These are phyloP conservation scores for Ziziphus jujuba DNA, from an alignment of 306 rosid genomes.

Conservation along the genomic window DNA sequence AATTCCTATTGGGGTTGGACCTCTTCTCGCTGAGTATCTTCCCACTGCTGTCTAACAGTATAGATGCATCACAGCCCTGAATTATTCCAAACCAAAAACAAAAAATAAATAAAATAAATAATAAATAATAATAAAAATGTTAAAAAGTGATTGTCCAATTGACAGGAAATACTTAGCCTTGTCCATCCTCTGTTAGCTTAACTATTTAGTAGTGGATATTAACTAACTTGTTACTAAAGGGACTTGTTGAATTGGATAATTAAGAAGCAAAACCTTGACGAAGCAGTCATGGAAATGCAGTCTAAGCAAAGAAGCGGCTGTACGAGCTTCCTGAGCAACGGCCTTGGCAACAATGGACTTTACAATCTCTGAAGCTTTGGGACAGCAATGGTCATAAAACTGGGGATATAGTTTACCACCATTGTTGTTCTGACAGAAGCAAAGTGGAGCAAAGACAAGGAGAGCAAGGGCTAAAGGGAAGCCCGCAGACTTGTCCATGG, in stretches of 20 bases:
- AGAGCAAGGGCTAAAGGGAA: slow-evolving; percentile 51
- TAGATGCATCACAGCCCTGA: slow-evolving; percentile 93
- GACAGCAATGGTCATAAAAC: slow-evolving; percentile 72
- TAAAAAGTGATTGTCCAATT: too few relatives aligned
- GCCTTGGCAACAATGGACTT: slow-evolving; percentile 65
- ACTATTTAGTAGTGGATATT: too few relatives aligned
- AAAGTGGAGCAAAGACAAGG: slow-evolving; percentile 55
- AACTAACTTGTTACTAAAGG: too few relatives aligned
- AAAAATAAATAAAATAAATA: not conserved
- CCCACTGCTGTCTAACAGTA: slow-evolving; percentile 68
- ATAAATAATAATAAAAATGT: not conserved
- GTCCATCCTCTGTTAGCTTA: too few relatives aligned
- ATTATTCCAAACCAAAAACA: slow-evolving; percentile 1
- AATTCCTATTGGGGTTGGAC: slow-evolving; percentile 73
- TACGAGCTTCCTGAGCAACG: slow-evolving; percentile 63
- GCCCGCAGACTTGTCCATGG: slow-evolving; percentile 46
- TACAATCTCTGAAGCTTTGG: slow-evolving; percentile 65
- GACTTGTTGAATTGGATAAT: not conserved
- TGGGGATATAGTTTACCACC: slow-evolving; percentile 66
- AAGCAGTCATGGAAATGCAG: slow-evolving; percentile 94
- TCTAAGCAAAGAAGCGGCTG: slow-evolving; percentile 80
- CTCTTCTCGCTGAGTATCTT: slow-evolving; percentile 62
- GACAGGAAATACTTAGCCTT: too few relatives aligned
- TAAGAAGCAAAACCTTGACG: slow-evolving; percentile 56
- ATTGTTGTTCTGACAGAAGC: slow-evolving; percentile 32